Base-by-base conservation (phyloP, 805 yeast species). In the Nakazawaea laoshanensis region DNA sequence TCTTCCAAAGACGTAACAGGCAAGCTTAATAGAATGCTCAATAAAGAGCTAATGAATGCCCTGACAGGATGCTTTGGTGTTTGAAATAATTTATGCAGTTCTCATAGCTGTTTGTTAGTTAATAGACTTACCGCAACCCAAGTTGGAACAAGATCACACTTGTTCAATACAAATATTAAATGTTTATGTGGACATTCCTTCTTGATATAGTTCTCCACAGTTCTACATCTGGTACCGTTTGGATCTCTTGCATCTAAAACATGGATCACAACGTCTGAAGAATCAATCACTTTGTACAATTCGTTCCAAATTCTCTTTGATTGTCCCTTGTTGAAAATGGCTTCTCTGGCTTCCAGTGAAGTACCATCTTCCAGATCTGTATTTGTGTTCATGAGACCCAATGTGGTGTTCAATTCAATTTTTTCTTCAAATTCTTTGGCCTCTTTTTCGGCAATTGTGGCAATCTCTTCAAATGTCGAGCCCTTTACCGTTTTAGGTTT, bases 1-100 rank as follows among this genome's bases (percentile, higher is more conserved):
- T 88, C 77, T 88, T 70, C 96, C 96, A 88, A 83, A 76, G 94
- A 78, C 74, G 89, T 89, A 88, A 89, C 96, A 88, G 96, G 81
- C 81, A 65, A 61, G 65, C 63, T 64, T 66, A 70, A 73, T 69
- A 11, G 22, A 23, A 14, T n/a, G n/a, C 8, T 20, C 10, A 30
- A 17, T 17, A 16, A 27, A 27, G 17, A n/a, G 25, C 6, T 32
- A 52, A 52, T 52, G 66, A 59, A 60, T 55, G 67, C 63, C 92
- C 87, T 81, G 92, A 81, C 92, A 67, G 74, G 74, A 64, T 77
- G 71, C 89, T 76, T 82, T 85, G 96, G 95, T 55, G 42, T 30
- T 27, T 12, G 5, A 29, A 30, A 20, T 20, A 20, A 20, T 20
- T 8, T 8, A 9, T 20, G 23, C 11, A 20, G 22, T 8, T 10